Base-by-base conservation (phyloP, 768 basidiomycete genomes). In the Calocera cornea region DNA sequence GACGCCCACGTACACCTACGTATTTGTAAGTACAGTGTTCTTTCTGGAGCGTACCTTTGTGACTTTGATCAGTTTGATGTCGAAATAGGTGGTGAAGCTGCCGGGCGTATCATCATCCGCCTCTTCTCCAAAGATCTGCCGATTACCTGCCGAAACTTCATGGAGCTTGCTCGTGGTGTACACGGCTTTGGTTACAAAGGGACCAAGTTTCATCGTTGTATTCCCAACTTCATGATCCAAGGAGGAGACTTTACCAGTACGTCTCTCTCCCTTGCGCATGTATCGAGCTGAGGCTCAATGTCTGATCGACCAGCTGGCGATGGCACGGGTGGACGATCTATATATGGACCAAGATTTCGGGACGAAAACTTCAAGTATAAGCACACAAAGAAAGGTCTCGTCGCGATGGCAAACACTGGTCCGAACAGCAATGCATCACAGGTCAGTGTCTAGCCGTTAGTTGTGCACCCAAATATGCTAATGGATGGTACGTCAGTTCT, bases 391-490 rank as follows among this genome's bases (percentile, higher is more conserved):
- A 60, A 60, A 33, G 54, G 54, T 27, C 54, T 60, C 5, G 19
- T 60, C 31, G 54, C 54, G 27, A 60, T 60, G 54, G 54, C 54
- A 16, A 60, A 60, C 22, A 60, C 54, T 12, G 54, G 54, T 33
- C 54, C 54, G 27, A 60, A 60, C 19, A 60, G 54, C 54, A 60
- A 60, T 31, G 54, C 54, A 33, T 60, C 54, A 33, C 54, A 60
- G 54, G 54, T 33, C 5, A 2, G 36, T 38, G 14, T 5, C 7
- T 5, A 38, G 7, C 5, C 7, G 36, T 38, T 5, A 5, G 14
- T 5, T 38, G 14, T 5, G 7, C 36, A 14, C 36, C 27, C 54
- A 60, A 60, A 10, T 27, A 10, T 5, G 11, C 31, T 60, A 10
- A 60, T 60, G 27, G 54, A 5, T 27, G 54, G 7, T 27, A 29